Evolutionary conservation across 257 asterid genomes (phyloP).

Genomic region (Jaltomata sinuosa): DNA sequence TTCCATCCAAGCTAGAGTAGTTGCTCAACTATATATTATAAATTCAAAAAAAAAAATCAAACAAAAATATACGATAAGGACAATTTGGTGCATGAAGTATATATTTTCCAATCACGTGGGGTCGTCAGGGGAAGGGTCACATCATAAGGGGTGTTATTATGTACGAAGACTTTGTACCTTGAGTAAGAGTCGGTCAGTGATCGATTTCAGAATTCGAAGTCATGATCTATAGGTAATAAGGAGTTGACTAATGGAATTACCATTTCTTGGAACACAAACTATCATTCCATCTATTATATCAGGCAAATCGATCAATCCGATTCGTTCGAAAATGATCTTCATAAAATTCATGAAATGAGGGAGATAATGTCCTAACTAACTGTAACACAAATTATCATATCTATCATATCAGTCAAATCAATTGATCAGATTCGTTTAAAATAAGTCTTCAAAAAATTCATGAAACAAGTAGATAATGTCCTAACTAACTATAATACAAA

Average conservation of each 20-base stretch:
- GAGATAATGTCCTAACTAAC: background rate
- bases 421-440: background rate
- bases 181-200: background rate
- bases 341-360: too few relatives aligned
- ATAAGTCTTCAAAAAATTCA: too few relatives aligned
- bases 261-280: too few relatives aligned
- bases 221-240: background rate
- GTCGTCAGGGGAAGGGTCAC: too few relatives aligned
- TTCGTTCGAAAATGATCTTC: too few relatives aligned
- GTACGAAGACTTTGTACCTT: background rate
- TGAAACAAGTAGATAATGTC: too few relatives aligned
- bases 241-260: too few relatives aligned
- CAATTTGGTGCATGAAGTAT: background rate
- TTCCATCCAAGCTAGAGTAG: conserved; percentile 44
- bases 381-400: background rate
- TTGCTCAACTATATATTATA: conserved; percentile 38
- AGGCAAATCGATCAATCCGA: background rate
- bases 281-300: background rate
- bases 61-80: background rate
- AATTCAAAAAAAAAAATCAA: background rate
- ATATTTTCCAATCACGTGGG: background rate
- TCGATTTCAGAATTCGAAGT: accelerated
- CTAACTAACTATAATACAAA: too few relatives aligned
- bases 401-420: background rate
- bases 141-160: background rate